Percentiles rank a stretch among this genome's conserved stretches.
Conservation (phyloP, 2,329 filamentous ascomycete species). For the Lachnellula hyalina region DNA sequence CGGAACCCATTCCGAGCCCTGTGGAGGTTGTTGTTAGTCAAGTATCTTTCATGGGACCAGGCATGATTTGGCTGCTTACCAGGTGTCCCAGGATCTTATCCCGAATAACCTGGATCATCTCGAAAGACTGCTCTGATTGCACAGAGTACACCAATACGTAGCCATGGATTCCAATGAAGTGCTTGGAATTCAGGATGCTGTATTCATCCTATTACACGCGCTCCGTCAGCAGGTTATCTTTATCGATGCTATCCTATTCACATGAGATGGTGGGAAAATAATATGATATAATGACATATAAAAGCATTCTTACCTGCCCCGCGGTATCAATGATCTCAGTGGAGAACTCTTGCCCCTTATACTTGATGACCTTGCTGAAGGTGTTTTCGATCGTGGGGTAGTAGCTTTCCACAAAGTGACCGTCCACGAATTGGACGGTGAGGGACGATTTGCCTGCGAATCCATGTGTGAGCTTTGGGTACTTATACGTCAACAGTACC, state of each 20-base stretch:
- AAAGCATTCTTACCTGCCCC: conserved; percentile 63
- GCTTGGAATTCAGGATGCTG: conserved; percentile 95
- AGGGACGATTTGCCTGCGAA: conserved; percentile 87
- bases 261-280: background rate
- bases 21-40: background rate
- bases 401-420: conserved; percentile 97
- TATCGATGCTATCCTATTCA: background rate
- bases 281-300: background rate
- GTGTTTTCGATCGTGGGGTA: conserved; percentile 99
- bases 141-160: conserved; percentile 99
- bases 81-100: conserved; percentile 97
- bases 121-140: conserved; percentile 85
- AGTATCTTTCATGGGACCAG: background rate
- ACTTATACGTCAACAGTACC: background rate
- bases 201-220: conserved; percentile 75
- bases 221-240: conserved; percentile 8
- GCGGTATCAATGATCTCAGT: conserved; percentile 99
- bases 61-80: conserved; percentile 47
- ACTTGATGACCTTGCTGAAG: conserved; percentile 91
- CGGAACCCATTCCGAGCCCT: conserved; percentile 90
- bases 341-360: conserved; percentile 86
- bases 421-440: conserved; percentile 94
- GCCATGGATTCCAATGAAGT: conserved; percentile 98
- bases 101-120: conserved; percentile 93
- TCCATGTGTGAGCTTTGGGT: conserved; percentile 1